These are phyloP conservation scores for Hylodesmum podocarpum DNA, from an alignment of 306 rosid species.

Conservation along the genomic window DNA sequence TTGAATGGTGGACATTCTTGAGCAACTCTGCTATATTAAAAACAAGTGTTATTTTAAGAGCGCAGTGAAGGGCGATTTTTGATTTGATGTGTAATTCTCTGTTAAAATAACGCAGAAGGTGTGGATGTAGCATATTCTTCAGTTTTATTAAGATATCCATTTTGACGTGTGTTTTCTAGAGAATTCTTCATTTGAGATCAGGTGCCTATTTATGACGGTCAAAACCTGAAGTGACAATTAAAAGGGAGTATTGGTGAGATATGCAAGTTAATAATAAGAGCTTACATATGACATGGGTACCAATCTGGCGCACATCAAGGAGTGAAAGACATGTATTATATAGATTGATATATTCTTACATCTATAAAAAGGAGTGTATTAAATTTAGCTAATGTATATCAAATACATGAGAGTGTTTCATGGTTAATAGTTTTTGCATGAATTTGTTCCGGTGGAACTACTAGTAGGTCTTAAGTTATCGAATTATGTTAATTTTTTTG, in stretches of 20 bases:
- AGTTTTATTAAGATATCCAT: too few relatives aligned
- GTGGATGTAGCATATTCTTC: neutral
- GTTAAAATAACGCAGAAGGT: neutral
- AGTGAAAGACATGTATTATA: too few relatives aligned
- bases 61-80: neutral
- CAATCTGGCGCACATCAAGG: too few relatives aligned
- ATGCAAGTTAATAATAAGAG: constrained; percentile 55
- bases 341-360: too few relatives aligned
- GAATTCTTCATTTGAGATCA: constrained; percentile 24
- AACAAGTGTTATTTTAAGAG: neutral
- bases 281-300: constrained; percentile 70
- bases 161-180: neutral
- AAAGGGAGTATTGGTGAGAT: constrained; percentile 36
- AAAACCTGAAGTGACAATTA: constrained; percentile 2
- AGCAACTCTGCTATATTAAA: neutral
- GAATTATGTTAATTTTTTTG: too few relatives aligned
- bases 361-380: too few relatives aligned
- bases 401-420: too few relatives aligned
- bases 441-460: too few relatives aligned
- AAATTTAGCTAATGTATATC: too few relatives aligned
- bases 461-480: too few relatives aligned
- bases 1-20: neutral
- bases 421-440: too few relatives aligned
- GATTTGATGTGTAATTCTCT: constrained; percentile 2
- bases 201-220: constrained; percentile 23